A percentile compares a stretch with the other conserved stretches of the same genome.
These are phyloP conservation scores for Macadamia integrifolia DNA, from an alignment of 164 flowering plant genomes.

Conservation along the genomic window DNA sequence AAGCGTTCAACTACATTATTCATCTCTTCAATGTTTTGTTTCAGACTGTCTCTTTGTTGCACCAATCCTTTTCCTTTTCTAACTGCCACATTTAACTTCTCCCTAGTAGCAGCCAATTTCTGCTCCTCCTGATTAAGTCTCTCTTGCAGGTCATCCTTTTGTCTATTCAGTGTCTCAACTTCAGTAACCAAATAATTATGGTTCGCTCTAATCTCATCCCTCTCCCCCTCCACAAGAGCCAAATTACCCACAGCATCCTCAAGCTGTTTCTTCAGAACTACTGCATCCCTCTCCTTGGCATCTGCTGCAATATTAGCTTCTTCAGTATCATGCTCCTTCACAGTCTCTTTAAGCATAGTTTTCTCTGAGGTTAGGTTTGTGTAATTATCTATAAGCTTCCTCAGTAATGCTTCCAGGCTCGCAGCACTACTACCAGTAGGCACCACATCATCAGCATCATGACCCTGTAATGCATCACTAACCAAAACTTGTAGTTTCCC, in stretches of 20 bases:
- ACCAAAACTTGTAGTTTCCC: slow-evolving; percentile 47
- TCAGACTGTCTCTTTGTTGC: slow-evolving; percentile 85
- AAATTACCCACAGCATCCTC: slow-evolving; percentile 49
- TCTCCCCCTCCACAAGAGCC: slow-evolving; percentile 50
- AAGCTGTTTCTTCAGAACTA: slow-evolving; percentile 45
- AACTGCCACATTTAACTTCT: slow-evolving; percentile 93
- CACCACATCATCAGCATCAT: slow-evolving; percentile 24
- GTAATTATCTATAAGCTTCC: slow-evolving; percentile 55
- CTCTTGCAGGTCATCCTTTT: slow-evolving; percentile 48
- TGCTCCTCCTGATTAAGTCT: slow-evolving; percentile 79
- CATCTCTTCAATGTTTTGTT: slow-evolving; percentile 66
- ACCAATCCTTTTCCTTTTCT: slow-evolving; percentile 91
- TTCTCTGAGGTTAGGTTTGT: slow-evolving; percentile 20
- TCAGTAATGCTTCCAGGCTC: slow-evolving; percentile 45
- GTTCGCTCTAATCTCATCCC: slow-evolving; percentile 42
- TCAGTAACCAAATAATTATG: slow-evolving; percentile 42
- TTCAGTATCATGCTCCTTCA: slow-evolving; percentile 13
- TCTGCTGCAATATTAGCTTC: slow-evolving; percentile 17
- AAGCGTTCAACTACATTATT: slow-evolving; percentile 45
- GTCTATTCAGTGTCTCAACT: slow-evolving; percentile 37
- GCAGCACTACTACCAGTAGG: slow-evolving; percentile 28
- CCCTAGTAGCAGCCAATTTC: slow-evolving; percentile 71
- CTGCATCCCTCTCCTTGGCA: slow-evolving; percentile 28
- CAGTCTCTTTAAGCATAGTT: slow-evolving; percentile 15
- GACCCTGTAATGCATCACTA: slow-evolving; percentile 47